Evolutionary conservation across 2,329 filamentous ascomycete genomes (phyloP).

Genomic region (Celoporthe dispersa): DNA sequence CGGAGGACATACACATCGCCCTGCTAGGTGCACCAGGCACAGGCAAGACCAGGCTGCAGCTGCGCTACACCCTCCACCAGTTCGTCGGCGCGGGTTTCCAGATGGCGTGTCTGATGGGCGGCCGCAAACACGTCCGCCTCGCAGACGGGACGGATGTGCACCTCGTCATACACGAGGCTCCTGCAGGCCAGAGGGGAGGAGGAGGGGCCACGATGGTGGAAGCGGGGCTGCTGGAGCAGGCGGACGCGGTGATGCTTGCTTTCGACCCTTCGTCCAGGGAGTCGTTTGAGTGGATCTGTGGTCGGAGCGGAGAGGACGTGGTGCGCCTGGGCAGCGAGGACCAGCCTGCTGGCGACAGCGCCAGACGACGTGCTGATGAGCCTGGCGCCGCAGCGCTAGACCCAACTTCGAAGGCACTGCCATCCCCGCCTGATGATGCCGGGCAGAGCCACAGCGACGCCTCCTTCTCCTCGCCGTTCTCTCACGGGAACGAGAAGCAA

Average conservation of each 20-base stretch:
- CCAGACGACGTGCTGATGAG: constrained; percentile 11
- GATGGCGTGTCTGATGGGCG: constrained; percentile 13
- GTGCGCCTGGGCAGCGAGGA: constrained; percentile 17
- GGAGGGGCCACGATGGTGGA: constrained; percentile 9
- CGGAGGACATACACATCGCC: constrained; percentile 25
- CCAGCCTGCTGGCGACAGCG: constrained; percentile 9
- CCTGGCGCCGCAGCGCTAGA: not conserved
- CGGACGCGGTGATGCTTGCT: constrained; percentile 24
- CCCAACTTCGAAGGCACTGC: not conserved
- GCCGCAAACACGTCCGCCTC: constrained; percentile 17
- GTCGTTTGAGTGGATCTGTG: constrained; percentile 22
- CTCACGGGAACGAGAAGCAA: constrained; percentile 15
- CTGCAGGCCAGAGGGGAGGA: not conserved
- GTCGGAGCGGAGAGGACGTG: constrained; percentile 10
- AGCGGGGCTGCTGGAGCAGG: constrained; percentile 19
- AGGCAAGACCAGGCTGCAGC: constrained; percentile 23
- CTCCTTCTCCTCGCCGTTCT: constrained; percentile 12
- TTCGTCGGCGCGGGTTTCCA: constrained; percentile 9
- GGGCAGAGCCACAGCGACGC: not conserved
- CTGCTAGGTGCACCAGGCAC: constrained; percentile 20
- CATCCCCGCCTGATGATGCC: not conserved
- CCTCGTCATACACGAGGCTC: constrained; percentile 23
- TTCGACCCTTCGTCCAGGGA: constrained; percentile 23
- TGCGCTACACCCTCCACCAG: constrained; percentile 23
- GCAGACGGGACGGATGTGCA: constrained; percentile 16